Conservation (phyloP, 2,329 filamentous ascomycete genomes). For the Paraphoma chrysanthemicola region DNA sequence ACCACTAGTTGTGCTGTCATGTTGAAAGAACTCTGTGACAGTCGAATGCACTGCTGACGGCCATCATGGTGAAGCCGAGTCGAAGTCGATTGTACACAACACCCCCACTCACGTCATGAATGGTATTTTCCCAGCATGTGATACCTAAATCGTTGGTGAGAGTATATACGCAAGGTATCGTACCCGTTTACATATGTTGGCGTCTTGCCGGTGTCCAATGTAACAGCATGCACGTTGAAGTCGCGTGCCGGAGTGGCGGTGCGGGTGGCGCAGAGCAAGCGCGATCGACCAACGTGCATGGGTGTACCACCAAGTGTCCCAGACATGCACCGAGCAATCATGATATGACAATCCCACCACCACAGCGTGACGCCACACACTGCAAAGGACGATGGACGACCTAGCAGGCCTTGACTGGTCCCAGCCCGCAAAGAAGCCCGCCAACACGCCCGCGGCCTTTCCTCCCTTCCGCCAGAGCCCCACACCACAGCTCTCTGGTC, state of each 20-base stretch:
- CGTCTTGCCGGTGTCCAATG: no score
- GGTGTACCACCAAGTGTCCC: not conserved
- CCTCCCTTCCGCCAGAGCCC: conserved; percentile 47
- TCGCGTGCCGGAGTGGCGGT: not conserved
- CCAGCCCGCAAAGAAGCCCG: conserved; percentile 35
- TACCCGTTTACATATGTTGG: no score
- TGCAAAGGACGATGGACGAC: conserved; percentile 53
- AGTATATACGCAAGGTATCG: no score
- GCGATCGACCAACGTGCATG: conserved; percentile 4
- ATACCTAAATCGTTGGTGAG: no score
- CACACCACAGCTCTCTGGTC: conserved; percentile 49
- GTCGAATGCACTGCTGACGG: no score
- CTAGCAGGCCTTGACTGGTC: conserved; percentile 58
- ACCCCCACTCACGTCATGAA: no score
- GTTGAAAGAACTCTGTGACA: no score
- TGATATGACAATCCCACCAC: conserved; percentile 26
- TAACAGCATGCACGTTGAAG: no score
- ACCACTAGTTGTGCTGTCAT: no score
- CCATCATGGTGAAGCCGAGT: no score
- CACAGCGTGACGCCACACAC: conserved; percentile 4
- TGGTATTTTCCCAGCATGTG: no score
- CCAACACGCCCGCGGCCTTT: conserved; percentile 37
- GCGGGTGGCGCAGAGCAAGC: not conserved
- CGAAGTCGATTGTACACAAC: no score
- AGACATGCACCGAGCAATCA: conserved; percentile 14